Conservation (phyloP, 2,329 filamentous ascomycete genomes). For the Fusarium duplospermum region DNA sequence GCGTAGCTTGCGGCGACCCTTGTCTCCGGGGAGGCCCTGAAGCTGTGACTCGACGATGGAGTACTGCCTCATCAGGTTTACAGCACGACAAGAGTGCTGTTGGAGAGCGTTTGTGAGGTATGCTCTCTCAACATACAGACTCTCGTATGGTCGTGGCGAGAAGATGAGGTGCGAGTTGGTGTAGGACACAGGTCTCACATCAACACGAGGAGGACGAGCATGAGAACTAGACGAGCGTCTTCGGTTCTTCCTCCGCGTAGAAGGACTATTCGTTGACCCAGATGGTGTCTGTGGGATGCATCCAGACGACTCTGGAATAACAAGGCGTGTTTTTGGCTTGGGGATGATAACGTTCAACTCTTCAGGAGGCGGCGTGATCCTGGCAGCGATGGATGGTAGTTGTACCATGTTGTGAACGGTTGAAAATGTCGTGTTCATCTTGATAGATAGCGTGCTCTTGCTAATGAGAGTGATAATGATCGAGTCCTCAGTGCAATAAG, state of each 20-base stretch:
- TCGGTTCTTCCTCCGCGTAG: constrained; percentile 12
- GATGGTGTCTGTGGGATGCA: constrained; percentile 17
- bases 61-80: constrained; percentile 54
- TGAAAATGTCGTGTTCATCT: constrained; percentile 30
- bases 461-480: constrained; percentile 5
- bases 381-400: constrained; percentile 34
- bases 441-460: constrained; percentile 10
- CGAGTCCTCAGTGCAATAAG: neutral
- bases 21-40: constrained; percentile 35
- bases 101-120: constrained; percentile 59
- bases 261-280: neutral
- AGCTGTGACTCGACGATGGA: constrained; percentile 51
- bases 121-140: constrained; percentile 58
- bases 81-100: constrained; percentile 52
- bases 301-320: constrained; percentile 16
- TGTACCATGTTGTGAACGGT: constrained; percentile 16
- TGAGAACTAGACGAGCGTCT: constrained; percentile 25
- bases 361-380: constrained; percentile 32
- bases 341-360: constrained; percentile 21
- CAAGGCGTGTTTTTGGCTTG: constrained; percentile 8
- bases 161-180: constrained; percentile 41
- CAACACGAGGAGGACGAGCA: neutral
- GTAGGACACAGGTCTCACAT: constrained; percentile 9
- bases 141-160: constrained; percentile 54
- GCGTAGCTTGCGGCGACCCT: constrained; percentile 48